Evolutionary conservation across 331 rosid species (phyloP).

Genomic region (Acacia pycnantha): DNA sequence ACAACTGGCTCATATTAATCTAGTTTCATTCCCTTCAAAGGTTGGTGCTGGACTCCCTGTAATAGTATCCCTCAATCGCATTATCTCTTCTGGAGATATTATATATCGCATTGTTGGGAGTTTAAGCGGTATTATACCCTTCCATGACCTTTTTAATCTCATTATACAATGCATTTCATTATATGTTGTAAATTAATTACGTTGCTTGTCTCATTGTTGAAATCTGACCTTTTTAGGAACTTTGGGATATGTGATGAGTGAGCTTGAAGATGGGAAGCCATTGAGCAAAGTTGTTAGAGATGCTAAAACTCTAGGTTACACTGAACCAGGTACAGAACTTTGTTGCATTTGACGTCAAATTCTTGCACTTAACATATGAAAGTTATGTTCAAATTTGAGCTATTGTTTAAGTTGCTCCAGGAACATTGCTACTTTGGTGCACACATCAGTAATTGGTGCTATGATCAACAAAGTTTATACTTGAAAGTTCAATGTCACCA

Average conservation of each 20-base stretch:
- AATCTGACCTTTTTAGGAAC: constrained; percentile 60
- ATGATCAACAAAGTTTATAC: neutral
- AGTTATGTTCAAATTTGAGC: neutral
- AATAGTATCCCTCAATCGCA: constrained; percentile 77
- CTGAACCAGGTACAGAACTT: constrained; percentile 77
- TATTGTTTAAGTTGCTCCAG: neutral
- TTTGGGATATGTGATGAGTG: constrained; percentile 89
- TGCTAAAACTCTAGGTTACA: constrained; percentile 89
- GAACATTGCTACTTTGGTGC: neutral
- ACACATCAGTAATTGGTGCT: constrained; percentile 7
- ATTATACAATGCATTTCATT: neutral
- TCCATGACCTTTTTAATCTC: neutral
- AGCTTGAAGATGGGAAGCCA: constrained; percentile 87
- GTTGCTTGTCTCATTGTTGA: neutral
- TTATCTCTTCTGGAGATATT: constrained; percentile 80
- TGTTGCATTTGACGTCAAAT: constrained; percentile 17
- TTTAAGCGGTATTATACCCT: constrained; percentile 71
- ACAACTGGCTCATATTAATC: constrained; percentile 13
- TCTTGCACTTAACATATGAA: constrained; percentile 11
- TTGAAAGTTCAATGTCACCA: neutral
- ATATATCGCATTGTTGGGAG: constrained; percentile 77
- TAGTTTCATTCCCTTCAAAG: constrained; percentile 45
- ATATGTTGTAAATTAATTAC: neutral
- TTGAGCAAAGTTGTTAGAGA: constrained; percentile 79
- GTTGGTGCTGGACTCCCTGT: constrained; percentile 99